Evolutionary conservation across 306 rosid species (phyloP), one percentile per base, ranked within the genome.

Genomic region (Glycine soja): DNA sequence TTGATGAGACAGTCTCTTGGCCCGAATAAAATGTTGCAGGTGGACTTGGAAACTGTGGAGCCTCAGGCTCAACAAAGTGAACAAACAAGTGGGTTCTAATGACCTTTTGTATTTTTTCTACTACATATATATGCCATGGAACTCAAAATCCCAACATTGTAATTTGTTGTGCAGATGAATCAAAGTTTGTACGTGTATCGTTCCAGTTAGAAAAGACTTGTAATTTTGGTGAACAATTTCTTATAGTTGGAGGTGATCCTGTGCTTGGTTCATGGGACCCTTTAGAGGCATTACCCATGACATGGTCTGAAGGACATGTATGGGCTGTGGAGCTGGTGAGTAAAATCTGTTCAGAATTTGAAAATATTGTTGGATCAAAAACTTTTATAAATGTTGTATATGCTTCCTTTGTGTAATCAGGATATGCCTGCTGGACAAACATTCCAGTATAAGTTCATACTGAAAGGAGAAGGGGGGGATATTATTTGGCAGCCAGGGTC

Each of bases 401-500:
- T 75, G 18, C 24, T 72, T 59, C 64, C 12, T 78, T 38, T 67
- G 9, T 78, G 24, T 72, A 3, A 63, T 83, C 67, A 95, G 97
- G 94, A 91, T 70, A 73, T 93, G 12, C 93, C 94, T 8, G 79
- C 86, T 38, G 97, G 89, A 72, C 90, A 82, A 64, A 47, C 87
- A 30, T 81, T 95, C 85, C 89, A 83, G 74, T 95, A 82, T 86
- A 95, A 95, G 92, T 91, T 93, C 87, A 65, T 95, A 80, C 88
- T 95, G 48, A 85, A 89, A 76, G 85, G 79, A 65, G 42, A 16
- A 40, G 83, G 61, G 3, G 97, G 92, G 62, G 53, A 81, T 50
- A 63, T 91, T 72, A 32, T 30, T 16, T 95, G 98, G 98, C 98
- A 95, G 68, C 97, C 97, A 0, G 98, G 97, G 10, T 76, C 89